Percentiles rank a stretch among this genome's conserved stretches.
Conservation (phyloP, 2,329 filamentous ascomycete species). For the Xylaria arbuscula region DNA sequence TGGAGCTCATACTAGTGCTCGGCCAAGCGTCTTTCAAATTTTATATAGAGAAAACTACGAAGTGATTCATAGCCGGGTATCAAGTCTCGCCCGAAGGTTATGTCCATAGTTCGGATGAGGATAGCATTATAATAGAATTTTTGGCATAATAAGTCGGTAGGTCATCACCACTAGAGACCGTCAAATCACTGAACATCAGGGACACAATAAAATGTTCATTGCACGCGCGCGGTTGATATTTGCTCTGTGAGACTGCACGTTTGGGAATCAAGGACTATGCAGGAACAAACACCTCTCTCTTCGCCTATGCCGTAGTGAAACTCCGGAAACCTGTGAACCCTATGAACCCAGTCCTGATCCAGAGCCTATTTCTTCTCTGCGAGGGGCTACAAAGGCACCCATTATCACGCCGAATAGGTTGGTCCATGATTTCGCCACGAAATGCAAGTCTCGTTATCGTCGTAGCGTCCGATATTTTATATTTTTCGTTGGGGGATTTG, state of each 20-base stretch:
- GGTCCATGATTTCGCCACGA: slow-evolving; percentile 37
- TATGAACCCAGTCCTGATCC: slow-evolving; percentile 37
- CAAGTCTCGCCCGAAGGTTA: no score
- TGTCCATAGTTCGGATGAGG: neutral
- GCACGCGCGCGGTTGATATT: slow-evolving; percentile 31
- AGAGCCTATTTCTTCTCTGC: slow-evolving; percentile 31
- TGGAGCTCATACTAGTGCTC: neutral
- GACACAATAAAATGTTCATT: slow-evolving; percentile 14
- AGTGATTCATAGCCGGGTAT: neutral
- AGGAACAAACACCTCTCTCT: slow-evolving; percentile 33
- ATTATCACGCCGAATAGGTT: slow-evolving; percentile 32
- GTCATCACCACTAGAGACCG: neutral
- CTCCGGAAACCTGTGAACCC: slow-evolving; percentile 39
- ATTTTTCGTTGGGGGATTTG: slow-evolving; percentile 29
- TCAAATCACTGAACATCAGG: slow-evolving; percentile 9
- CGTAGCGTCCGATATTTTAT: slow-evolving; percentile 41
- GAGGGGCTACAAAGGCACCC: slow-evolving; percentile 27
- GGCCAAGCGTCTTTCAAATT: neutral
- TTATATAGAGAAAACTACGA: no score
- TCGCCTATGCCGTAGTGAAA: slow-evolving; percentile 39
- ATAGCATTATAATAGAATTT: neutral
- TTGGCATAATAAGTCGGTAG: neutral
- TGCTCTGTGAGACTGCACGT: slow-evolving; percentile 32
- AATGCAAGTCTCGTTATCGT: slow-evolving; percentile 42
- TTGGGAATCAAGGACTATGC: slow-evolving; percentile 27